A percentile compares a stretch with the other conserved stretches of the same genome.
phyloP scores from a whole-genome alignment of 2,329 filamentous ascomycete species.

The Aspergillus sp. region DNA sequence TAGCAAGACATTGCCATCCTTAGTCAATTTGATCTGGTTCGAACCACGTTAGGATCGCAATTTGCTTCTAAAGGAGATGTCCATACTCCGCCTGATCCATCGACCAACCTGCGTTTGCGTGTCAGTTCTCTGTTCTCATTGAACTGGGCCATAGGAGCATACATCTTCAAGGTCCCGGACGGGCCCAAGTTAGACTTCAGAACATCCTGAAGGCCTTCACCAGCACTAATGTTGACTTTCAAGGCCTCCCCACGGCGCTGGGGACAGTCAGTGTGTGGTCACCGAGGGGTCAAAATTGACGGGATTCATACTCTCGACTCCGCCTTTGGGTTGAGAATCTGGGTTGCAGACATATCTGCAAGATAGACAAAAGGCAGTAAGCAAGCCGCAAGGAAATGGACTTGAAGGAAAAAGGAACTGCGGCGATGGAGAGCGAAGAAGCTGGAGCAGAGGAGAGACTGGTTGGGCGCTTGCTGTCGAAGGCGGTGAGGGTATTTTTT shows the following conservation, averaged over 20 bases:
- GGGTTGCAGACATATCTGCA: conserved; percentile 78
- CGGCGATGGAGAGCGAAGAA: conserved; percentile 13
- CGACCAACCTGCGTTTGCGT: conserved; percentile 45
- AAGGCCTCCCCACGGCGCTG: conserved; percentile 95
- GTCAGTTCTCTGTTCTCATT: conserved; percentile 9
- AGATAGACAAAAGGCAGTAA: conserved; percentile 15
- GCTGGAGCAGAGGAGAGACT: conserved; percentile 17
- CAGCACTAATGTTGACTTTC: conserved; percentile 91
- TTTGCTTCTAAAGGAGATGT: conserved; percentile 5
- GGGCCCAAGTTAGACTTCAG: conserved; percentile 94
- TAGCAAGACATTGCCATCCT: conserved; percentile 84
- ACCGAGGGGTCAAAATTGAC: conserved; percentile 22
- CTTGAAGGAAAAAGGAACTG: conserved; percentile 13
- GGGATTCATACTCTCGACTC: conserved; percentile 72
- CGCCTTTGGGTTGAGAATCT: conserved; percentile 97
- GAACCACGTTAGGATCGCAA: conserved; percentile 11
- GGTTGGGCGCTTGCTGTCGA: conserved; percentile 19
- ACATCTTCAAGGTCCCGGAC: conserved; percentile 94
- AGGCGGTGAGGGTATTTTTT: conserved; percentile 29
- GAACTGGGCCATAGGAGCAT: conserved; percentile 14
- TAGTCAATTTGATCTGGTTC: conserved; percentile 87
- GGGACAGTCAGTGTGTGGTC: conserved; percentile 37
- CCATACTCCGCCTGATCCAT: conserved; percentile 51
- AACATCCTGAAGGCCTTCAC: conserved; percentile 87
- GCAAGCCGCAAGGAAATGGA: conserved; percentile 15